A percentile compares a stretch with the other conserved stretches of the same genome.
Evolutionary conservation across 2,329 filamentous ascomycete species (phyloP).

Genomic region (Kalmusia sp.): DNA sequence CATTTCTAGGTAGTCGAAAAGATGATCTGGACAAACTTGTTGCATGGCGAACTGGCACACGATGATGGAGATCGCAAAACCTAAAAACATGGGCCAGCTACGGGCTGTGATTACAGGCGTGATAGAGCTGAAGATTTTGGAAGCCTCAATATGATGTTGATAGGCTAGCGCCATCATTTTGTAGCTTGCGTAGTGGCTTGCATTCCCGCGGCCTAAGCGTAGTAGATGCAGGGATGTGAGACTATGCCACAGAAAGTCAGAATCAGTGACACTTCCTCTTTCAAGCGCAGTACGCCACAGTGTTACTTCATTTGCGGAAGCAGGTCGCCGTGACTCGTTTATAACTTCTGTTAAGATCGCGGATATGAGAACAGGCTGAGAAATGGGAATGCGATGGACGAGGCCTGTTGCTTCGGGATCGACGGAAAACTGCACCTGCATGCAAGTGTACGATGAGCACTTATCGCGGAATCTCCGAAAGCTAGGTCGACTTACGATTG

Average conservation of each 20-base stretch:
- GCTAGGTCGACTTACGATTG: background rate
- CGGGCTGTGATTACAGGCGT: background rate
- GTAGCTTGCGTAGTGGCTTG: background rate
- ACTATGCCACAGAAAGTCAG: background rate
- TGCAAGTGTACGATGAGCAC: background rate
- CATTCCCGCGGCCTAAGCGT: background rate
- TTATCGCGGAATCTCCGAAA: background rate
- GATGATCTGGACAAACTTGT: background rate
- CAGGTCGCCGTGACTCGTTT: background rate
- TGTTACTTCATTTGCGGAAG: background rate
- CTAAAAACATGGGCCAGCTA: constrained; percentile 1
- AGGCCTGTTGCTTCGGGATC: background rate
- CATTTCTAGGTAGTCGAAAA: constrained; percentile 8
- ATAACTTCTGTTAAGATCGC: background rate
- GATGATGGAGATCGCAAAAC: constrained; percentile 1
- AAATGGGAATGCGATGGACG: background rate
- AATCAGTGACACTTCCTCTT: background rate
- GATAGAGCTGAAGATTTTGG: background rate
- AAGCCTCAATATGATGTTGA: constrained; percentile 5
- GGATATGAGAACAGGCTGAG: background rate
- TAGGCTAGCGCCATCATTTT: background rate
- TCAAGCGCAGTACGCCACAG: background rate
- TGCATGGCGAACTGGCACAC: constrained; percentile 10
- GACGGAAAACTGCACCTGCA: background rate
- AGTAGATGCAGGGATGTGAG: background rate